Percentiles rank a stretch among this genome's conserved stretches.
These are phyloP conservation scores for Wilcoxina mikolae DNA, from an alignment of 495 filamentous ascomycete genomes.

Conservation along the genomic window DNA sequence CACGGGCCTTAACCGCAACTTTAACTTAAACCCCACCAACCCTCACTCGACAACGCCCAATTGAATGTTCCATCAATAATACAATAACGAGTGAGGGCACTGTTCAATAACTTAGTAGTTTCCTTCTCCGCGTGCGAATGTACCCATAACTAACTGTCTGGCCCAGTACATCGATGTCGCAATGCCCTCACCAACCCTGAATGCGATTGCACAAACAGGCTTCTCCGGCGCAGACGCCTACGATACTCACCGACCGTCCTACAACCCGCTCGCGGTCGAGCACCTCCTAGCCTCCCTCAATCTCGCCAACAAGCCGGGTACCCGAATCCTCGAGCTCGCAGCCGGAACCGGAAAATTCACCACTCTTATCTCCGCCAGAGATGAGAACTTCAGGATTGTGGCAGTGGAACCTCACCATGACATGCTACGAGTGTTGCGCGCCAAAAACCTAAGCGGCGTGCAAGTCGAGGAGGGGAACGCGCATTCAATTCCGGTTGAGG, in stretches of 20 bases:
- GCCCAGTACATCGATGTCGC: too few species aligned
- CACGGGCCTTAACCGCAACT: too few species aligned
- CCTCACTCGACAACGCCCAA: too few species aligned
- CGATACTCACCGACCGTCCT: slow-evolving; percentile 48
- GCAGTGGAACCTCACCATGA: slow-evolving; percentile 48
- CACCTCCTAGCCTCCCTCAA: slow-evolving; percentile 37
- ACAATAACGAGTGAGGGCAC: too few species aligned
- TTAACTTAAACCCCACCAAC: too few species aligned
- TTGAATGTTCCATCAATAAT: too few species aligned
- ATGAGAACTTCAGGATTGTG: slow-evolving; percentile 40
- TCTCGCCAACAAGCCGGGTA: slow-evolving; percentile 31
- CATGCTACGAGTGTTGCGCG: slow-evolving; percentile 43
- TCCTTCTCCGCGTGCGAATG: too few species aligned
- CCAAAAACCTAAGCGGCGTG: slow-evolving; percentile 39
- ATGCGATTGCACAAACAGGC: slow-evolving; percentile 30
- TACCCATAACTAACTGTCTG: too few species aligned
- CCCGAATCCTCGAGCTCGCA: slow-evolving; percentile 45
- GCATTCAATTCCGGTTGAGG: slow-evolving; percentile 35
- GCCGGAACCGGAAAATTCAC: slow-evolving; percentile 57
- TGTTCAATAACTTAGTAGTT: too few species aligned
- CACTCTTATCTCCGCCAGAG: slow-evolving; percentile 38
- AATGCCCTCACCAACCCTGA: too few species aligned
- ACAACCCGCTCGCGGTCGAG: slow-evolving; percentile 40
- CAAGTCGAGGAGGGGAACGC: slow-evolving; percentile 38
- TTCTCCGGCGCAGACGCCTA: slow-evolving; percentile 45